Percentiles rank a stretch among this genome's conserved stretches.
Conservation (phyloP, 1,139 yeast species). For the Yamadazyma aaseri region DNA sequence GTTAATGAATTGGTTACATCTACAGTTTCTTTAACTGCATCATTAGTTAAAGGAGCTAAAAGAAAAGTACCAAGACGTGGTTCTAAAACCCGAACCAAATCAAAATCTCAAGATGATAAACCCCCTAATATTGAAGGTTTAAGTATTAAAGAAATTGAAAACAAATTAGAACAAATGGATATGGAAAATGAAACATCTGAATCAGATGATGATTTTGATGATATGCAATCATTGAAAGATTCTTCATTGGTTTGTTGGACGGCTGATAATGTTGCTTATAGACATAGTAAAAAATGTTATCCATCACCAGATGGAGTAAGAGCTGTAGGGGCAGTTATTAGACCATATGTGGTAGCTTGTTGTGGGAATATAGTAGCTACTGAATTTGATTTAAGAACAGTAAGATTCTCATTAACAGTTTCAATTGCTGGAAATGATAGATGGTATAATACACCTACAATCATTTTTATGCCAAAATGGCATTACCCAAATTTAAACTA, state of each 20-base stretch:
- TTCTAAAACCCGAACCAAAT: conserved; percentile 11
- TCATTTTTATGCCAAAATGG: conserved; percentile 66
- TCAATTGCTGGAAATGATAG: conserved; percentile 18
- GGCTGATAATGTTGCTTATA: conserved; percentile 23
- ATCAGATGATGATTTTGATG: conserved; percentile 14
- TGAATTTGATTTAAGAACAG: conserved; percentile 52
- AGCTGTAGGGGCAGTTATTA: conserved; percentile 64
- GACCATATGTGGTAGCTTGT: conserved; percentile 69
- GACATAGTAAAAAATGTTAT: conserved; percentile 30
- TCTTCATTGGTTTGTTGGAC: conserved; percentile 20
- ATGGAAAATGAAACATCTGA: conserved; percentile 12
- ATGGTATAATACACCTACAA: conserved; percentile 39
- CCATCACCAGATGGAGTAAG: conserved; percentile 62
- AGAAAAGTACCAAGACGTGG: conserved; percentile 9
- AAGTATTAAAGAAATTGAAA: conserved; percentile 7
- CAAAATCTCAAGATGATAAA: conserved; percentile 4
- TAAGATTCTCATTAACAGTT: conserved; percentile 50
- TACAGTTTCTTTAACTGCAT: conserved; percentile 15
- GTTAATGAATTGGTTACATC: conserved; percentile 14
- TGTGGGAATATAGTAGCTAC: conserved; percentile 52
- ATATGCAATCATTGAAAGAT: conserved; percentile 16
- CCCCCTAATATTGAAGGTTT: conserved; percentile 3
- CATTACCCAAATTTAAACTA: conserved; percentile 57
- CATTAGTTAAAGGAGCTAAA: conserved; percentile 11
- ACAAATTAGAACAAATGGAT: conserved; percentile 10